These are phyloP conservation scores for Porogramme epimiltina DNA, from an alignment of 1,284 basidiomycete genomes.

Conservation along the genomic window DNA sequence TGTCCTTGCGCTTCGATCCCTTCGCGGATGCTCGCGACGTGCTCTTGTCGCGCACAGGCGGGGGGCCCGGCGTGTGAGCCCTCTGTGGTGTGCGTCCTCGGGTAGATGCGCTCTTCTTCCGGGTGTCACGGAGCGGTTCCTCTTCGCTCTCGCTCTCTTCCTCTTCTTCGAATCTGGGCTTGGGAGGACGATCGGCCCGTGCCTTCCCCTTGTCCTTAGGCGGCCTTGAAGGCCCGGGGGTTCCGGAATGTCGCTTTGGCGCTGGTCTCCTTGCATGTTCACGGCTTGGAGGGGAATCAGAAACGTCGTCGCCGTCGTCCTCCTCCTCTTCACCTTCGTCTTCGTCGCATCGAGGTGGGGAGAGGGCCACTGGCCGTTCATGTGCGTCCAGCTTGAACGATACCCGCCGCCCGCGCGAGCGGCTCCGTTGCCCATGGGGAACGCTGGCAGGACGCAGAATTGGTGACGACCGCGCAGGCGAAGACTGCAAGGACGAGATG, in stretches of 20 bases:
- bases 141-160: conserved; percentile 6
- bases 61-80: conserved; percentile 31
- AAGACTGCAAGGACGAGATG: conserved; percentile 23
- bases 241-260: too few relatives aligned
- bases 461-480: conserved; percentile 26
- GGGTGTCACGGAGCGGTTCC: too few relatives aligned
- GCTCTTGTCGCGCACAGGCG: conserved; percentile 22
- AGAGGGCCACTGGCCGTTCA: conserved; percentile 20
- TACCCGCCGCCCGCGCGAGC: conserved; percentile 30
- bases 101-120: not conserved
- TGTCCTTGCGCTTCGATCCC: conserved; percentile 5
- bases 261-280: too few relatives aligned
- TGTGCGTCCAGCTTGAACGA: conserved; percentile 33
- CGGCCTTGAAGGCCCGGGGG: too few relatives aligned
- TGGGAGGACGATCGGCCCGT: conserved; percentile 6
- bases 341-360: conserved; percentile 5
- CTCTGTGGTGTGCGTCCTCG: conserved; percentile 16
- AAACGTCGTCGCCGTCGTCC: conserved; percentile 3
- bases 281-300: too few relatives aligned
- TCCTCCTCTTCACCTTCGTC: conserved; percentile 6
- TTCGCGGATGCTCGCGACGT: conserved; percentile 1
- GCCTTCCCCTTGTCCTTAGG: conserved; percentile 21
- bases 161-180: conserved; percentile 10
- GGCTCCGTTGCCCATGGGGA: conserved; percentile 26
- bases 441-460: conserved; percentile 17